These are phyloP conservation scores for Termitomyces sp. DNA, from an alignment of 768 basidiomycete genomes.

Conservation along the genomic window DNA sequence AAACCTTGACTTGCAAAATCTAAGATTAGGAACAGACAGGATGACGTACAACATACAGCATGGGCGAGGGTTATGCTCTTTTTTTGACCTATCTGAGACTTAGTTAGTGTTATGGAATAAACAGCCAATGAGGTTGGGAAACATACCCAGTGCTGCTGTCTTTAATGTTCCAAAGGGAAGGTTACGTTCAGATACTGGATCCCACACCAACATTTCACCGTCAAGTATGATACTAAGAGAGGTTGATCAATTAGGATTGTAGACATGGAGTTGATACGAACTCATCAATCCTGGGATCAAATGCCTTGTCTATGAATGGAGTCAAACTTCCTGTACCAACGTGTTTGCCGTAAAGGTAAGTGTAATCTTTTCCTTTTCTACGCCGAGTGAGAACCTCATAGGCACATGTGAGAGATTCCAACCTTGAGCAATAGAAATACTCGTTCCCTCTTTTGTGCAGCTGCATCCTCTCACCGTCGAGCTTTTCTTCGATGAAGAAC, in stretches of 20 bases:
- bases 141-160: conserved; percentile 78
- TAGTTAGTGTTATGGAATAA: neutral
- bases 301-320: conserved; percentile 72
- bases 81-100: conserved; percentile 59
- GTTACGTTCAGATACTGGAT: conserved; percentile 82
- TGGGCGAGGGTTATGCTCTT: conserved; percentile 72
- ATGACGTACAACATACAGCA: conserved; percentile 59
- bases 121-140: neutral
- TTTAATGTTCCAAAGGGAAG: conserved; percentile 93
- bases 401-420: neutral
- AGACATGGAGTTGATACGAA: conserved; percentile 30
- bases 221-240: conserved; percentile 79
- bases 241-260: neutral
- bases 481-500: conserved; percentile 94
- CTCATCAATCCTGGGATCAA: conserved; percentile 77
- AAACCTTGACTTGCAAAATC: conserved; percentile 74
- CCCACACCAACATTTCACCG: conserved; percentile 99
- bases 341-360: conserved; percentile 86
- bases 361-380: conserved; percentile 89
- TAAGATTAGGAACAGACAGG: neutral
- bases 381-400: neutral
- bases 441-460: conserved; percentile 88
- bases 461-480: conserved; percentile 96
- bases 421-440: conserved; percentile 93
- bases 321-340: conserved; percentile 83